Evolutionary conservation across 75 land plant species (phyloP).

Genomic region (Cunninghamia lanceolata): DNA sequence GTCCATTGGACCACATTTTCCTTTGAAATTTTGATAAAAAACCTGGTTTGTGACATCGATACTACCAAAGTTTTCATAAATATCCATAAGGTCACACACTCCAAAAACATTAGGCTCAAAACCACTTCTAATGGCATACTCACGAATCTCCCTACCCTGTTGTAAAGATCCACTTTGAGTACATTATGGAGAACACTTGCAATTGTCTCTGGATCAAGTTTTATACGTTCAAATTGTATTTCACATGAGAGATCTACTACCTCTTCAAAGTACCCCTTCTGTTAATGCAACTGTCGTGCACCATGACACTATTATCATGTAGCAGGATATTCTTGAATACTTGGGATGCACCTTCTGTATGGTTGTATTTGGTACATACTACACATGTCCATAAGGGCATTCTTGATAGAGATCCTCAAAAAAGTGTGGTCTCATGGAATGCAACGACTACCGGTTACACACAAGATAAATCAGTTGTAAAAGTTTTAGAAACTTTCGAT

Average conservation of each 20-base stretch:
- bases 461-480: too few species aligned
- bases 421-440: too few species aligned
- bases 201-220: neutral
- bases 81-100: conserved; percentile 17
- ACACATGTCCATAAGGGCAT: conserved; percentile 19
- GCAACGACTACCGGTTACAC: too few species aligned
- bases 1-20: conserved; percentile 50
- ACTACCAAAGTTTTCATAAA: conserved; percentile 44
- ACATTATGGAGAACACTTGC: conserved; percentile 2
- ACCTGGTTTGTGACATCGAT: conserved; percentile 22
- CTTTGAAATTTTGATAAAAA: conserved; percentile 29
- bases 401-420: neutral
- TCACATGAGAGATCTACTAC: neutral
- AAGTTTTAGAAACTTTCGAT: too few species aligned
- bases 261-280: neutral
- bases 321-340: conserved; percentile 3
- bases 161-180: neutral
- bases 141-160: neutral
- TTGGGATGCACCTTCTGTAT: conserved; percentile 4
- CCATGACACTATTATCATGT: neutral
- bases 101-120: neutral
- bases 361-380: neutral
- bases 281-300: neutral
- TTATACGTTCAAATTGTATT: neutral
- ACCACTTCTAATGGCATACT: neutral